Percentiles rank a stretch among this genome's conserved stretches.
Conservation (phyloP, 805 yeast species). For the Metschnikowia shivogae region DNA sequence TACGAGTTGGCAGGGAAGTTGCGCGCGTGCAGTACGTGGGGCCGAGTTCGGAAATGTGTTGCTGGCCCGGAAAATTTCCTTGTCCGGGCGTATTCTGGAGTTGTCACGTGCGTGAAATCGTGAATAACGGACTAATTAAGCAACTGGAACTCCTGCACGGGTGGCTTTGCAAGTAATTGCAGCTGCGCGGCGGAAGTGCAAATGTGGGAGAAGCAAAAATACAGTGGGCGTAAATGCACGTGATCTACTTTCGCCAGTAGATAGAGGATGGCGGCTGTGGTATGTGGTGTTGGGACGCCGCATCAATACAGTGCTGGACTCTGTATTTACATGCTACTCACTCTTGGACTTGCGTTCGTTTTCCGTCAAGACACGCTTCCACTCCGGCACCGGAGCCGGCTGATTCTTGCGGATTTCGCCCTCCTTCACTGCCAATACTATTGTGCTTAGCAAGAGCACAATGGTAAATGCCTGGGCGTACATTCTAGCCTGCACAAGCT, state of each 20-base stretch:
- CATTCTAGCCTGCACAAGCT: slow-evolving; percentile 29
- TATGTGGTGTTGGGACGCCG: too few relatives aligned
- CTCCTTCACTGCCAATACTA: slow-evolving; percentile 26
- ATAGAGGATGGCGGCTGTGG: too few relatives aligned
- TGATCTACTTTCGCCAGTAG: too few relatives aligned
- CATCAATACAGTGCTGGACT: neutral
- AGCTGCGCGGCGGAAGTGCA: too few relatives aligned
- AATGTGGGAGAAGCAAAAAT: too few relatives aligned
- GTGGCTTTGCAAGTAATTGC: too few relatives aligned
- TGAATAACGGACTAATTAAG: too few relatives aligned
- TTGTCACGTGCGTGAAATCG: too few relatives aligned
- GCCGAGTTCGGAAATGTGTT: neutral
- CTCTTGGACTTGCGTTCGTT: neutral
- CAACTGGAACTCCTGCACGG: too few relatives aligned
- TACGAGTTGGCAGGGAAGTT: neutral
- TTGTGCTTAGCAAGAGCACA: slow-evolving; percentile 25
- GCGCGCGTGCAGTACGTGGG: neutral
- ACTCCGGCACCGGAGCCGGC: slow-evolving; percentile 24
- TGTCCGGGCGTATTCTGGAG: too few relatives aligned
- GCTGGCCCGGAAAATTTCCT: neutral
- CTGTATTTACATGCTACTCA: neutral
- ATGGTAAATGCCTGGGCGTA: slow-evolving; percentile 28
- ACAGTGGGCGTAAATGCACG: too few relatives aligned
- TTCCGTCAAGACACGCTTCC: slow-evolving; percentile 21
- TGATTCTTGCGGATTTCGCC: slow-evolving; percentile 19